These are phyloP conservation scores for Populus hybrid DNA, from an alignment of 441 rosid species.

Conservation along the genomic window DNA sequence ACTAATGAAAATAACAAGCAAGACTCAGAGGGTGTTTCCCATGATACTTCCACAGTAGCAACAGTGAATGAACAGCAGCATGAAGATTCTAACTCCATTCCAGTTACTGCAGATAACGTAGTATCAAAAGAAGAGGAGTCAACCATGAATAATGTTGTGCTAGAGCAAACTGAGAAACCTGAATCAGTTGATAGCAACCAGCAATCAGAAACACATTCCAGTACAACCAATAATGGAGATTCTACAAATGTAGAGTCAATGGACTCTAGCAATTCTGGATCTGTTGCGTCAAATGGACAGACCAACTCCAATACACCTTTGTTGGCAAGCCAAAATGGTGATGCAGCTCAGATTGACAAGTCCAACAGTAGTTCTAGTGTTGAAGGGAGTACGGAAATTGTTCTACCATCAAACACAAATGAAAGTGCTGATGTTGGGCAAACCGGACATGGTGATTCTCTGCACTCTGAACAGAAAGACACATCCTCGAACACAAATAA, in stretches of 20 bases:
- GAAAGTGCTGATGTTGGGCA: constrained; percentile 34
- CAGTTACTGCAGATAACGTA: constrained; percentile 13
- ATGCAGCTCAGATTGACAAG: constrained; percentile 25
- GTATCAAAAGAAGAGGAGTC: constrained; percentile 27
- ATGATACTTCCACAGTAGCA: constrained; percentile 22
- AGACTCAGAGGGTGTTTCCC: constrained; percentile 29
- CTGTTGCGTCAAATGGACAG: constrained; percentile 31
- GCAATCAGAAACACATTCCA: constrained; percentile 42
- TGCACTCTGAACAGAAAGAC: constrained; percentile 31
- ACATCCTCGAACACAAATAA: constrained; percentile 19
- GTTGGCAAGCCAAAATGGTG: constrained; percentile 19
- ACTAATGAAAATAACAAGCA: constrained; percentile 30
- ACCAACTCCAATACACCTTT: constrained; percentile 21
- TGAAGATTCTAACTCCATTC: constrained; percentile 19
- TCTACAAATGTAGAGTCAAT: constrained; percentile 35
- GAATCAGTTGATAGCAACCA: constrained; percentile 38
- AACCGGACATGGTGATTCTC: constrained; percentile 42
- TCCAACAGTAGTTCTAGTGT: constrained; percentile 25
- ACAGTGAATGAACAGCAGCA: constrained; percentile 29
- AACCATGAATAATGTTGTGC: constrained; percentile 25
- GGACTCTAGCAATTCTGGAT: constrained; percentile 32
- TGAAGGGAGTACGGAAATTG: constrained; percentile 32
- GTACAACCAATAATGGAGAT: constrained; percentile 34
- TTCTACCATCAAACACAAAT: constrained; percentile 24
- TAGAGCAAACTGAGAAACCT: constrained; percentile 38